Evolutionary conservation across 306 rosid genomes (phyloP).

Genomic region (Dalbergia oliveri): DNA sequence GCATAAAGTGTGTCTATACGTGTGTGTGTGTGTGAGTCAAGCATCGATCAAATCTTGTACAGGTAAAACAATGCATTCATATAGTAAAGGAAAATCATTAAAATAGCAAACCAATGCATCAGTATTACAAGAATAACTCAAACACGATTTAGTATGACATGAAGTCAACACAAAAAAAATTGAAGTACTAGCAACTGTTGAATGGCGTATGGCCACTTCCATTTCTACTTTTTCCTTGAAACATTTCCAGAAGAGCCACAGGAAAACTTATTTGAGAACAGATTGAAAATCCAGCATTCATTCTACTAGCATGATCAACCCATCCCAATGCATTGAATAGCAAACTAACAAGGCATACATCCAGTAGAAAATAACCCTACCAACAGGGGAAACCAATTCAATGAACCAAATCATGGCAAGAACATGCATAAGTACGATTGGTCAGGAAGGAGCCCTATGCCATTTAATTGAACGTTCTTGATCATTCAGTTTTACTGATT

Average conservation of each 20-base stretch:
- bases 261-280: not conserved
- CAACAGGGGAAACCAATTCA: no score
- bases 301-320: slow-evolving; percentile 7
- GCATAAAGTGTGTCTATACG: no score
- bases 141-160: not conserved
- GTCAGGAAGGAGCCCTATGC: not conserved
- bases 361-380: no score
- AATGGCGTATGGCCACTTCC: no score
- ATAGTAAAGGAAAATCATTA: not conserved
- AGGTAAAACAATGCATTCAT: not conserved
- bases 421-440: no score
- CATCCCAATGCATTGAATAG: not conserved
- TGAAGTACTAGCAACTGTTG: no score
- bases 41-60: not conserved
- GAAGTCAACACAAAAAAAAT: not conserved
- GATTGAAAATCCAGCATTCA: not conserved
- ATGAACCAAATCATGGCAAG: no score
- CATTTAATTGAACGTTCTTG: not conserved
- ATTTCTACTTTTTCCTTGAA: no score
- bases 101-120: slow-evolving; percentile 5
- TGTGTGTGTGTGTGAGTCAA: no score
- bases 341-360: not conserved
- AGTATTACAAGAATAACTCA: not conserved
- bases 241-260: not conserved
- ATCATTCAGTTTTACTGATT: not conserved